A percentile compares a stretch with the other conserved stretches of the same genome.
These are phyloP conservation scores for Thielaviopsis euricoi DNA, from an alignment of 2,329 filamentous ascomycete species.

Conservation along the genomic window DNA sequence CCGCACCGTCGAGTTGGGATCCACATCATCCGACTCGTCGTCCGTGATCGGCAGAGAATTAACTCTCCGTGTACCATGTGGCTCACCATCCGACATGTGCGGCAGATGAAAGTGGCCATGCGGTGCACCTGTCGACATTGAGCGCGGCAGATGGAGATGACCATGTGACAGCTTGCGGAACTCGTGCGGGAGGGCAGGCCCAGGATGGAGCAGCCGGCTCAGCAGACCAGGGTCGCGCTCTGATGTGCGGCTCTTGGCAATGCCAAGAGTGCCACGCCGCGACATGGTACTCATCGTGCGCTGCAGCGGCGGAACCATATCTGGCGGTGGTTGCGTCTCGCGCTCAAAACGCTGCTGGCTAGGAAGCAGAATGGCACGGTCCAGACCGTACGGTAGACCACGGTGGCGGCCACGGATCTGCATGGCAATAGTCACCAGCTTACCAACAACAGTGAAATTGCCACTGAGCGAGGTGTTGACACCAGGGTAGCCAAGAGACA, in stretches of 20 bases:
- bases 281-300: constrained; percentile 23
- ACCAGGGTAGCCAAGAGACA: constrained; percentile 66
- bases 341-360: constrained; percentile 38
- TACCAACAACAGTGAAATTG: constrained; percentile 61
- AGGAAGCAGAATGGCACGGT: constrained; percentile 42
- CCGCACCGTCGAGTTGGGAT: neutral
- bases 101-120: constrained; percentile 5
- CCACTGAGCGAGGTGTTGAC: constrained; percentile 68
- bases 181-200: constrained; percentile 24
- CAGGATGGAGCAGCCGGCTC: constrained; percentile 31
- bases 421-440: constrained; percentile 53
- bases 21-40: constrained; percentile 6
- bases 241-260: constrained; percentile 5
- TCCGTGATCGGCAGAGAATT: constrained; percentile 7
- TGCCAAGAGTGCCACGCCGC: constrained; percentile 12
- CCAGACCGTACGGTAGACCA: constrained; percentile 49
- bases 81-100: too few relatives aligned
- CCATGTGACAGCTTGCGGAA: constrained; percentile 11
- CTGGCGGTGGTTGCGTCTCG: constrained; percentile 29
- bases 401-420: constrained; percentile 53
- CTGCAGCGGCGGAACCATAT: constrained; percentile 21
- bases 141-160: constrained; percentile 3
- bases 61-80: constrained; percentile 1
- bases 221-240: constrained; percentile 28
- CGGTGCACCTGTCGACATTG: constrained; percentile 3